Percentiles rank a stretch among this genome's conserved stretches.
Evolutionary conservation across 768 basidiomycete genomes (phyloP).

Genomic region (Lentinula edodes): DNA sequence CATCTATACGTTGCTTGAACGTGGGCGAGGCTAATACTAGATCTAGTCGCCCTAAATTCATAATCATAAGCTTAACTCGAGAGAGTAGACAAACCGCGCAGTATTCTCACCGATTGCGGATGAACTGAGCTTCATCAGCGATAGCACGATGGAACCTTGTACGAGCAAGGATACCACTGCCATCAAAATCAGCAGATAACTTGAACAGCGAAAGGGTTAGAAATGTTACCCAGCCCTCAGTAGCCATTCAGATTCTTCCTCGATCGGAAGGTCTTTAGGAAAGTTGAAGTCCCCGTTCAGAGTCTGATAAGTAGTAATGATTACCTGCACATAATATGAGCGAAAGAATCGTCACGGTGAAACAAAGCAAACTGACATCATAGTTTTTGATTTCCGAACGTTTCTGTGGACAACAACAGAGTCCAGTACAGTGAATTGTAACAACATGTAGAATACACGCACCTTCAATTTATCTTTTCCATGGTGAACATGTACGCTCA

Average conservation of each 20-base stretch:
- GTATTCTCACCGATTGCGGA: conserved; percentile 51
- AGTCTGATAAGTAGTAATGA: conserved; percentile 77
- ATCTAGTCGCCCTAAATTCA: conserved; percentile 42
- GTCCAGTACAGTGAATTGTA: no score
- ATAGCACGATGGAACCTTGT: conserved; percentile 65
- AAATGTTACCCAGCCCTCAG: conserved; percentile 40
- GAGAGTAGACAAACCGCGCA: background rate
- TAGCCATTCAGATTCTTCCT: conserved; percentile 45
- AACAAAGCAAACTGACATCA: conserved; percentile 32
- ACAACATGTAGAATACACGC: background rate
- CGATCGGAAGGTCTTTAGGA: conserved; percentile 39
- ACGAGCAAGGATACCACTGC: conserved; percentile 55
- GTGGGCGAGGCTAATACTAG: conserved; percentile 53
- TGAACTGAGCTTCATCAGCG: conserved; percentile 77
- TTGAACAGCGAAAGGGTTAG: background rate
- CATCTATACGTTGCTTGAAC: conserved; percentile 66
- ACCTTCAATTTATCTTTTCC: conserved; percentile 63
- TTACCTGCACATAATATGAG: conserved; percentile 31
- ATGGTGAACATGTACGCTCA: conserved; percentile 65
- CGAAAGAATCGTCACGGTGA: background rate
- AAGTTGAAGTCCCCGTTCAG: conserved; percentile 54
- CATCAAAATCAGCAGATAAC: background rate
- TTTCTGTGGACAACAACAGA: conserved; percentile 22
- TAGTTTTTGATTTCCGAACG: conserved; percentile 41
- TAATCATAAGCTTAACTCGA: background rate